phyloP scores from a whole-genome alignment of 441 rosid species.

The Arabidopsis lyrata region DNA sequence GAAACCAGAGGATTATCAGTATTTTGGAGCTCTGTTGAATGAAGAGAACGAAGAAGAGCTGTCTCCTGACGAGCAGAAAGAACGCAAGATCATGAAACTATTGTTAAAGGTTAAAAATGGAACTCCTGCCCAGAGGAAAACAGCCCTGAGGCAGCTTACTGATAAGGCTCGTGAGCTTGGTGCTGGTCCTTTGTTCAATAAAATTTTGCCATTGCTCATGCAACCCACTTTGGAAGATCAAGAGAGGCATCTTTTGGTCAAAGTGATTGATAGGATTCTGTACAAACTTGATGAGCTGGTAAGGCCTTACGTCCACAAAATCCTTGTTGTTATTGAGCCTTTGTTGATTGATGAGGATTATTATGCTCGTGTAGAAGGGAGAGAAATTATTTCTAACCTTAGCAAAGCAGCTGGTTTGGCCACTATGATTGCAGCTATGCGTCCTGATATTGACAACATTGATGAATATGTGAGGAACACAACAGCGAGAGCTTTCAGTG shows the following conservation, averaged over 20 bases:
- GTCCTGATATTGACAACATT: conserved; percentile 94
- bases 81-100: conserved; percentile 94
- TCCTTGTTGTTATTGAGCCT: conserved; percentile 98
- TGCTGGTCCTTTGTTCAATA: conserved; percentile 91
- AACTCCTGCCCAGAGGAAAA: conserved; percentile 97
- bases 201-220: conserved; percentile 92
- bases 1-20: conserved; percentile 99
- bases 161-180: conserved; percentile 98
- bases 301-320: conserved; percentile 93
- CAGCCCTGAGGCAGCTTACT: conserved; percentile 92
- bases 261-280: conserved; percentile 92
- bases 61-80: conserved; percentile 92
- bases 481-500: conserved; percentile 98
- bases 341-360: conserved; percentile 97
- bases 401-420: conserved; percentile 99
- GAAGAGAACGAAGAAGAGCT: conserved; percentile 93
- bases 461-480: conserved; percentile 99
- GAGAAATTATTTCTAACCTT: conserved; percentile 95
- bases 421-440: conserved; percentile 99
- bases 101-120: conserved; percentile 96
- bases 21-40: conserved; percentile 81
- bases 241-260: conserved; percentile 97
- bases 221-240: conserved; percentile 97
- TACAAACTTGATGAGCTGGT: conserved; percentile 96
- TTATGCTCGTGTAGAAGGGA: conserved; percentile 98